Evolutionary conservation across 257 asterid species (phyloP), one percentile per base, ranked within the genome.

Genomic region (Eucommia ulmoides): DNA sequence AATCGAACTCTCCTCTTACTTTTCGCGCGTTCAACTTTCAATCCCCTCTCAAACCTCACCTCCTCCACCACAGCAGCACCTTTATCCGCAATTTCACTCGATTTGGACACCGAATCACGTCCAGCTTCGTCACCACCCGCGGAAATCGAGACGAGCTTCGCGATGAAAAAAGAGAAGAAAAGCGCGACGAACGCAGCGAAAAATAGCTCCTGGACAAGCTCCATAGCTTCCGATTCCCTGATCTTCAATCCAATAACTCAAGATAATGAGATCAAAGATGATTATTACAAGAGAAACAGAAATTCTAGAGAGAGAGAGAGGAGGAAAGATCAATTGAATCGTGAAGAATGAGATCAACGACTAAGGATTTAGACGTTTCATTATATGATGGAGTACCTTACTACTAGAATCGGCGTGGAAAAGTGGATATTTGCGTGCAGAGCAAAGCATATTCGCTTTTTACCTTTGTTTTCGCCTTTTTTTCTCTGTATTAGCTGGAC

Each of bases 1-100:
- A 80, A 75, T 52, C 60, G 63, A 44, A 78, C 89, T 51, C 68
- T 64, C 56, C 67, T 74, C 49, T 17, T 44, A 56, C 69, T 69
- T 62, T 64, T 75, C 7, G 54, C 44, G 20, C 62, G 59, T 61
- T 35, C 55, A 44, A 70, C 75, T 49, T 49, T 58, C 67, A 67
- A 63, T 62, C 50, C 68, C 41, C 55, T 70, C 16, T 56, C 54
- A 68, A 51, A 59, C 38, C 19, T 44, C 54, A 11, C 61, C 16
- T 45, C 75, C 35, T 58, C 63, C 23, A 48, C 60, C 52, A 54
- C 76, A 23, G 41, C 41, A 51, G 2, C 2, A 4, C n/a, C 45
- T 5, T 5, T 15, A 6, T 15, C 4, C 10, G n/a, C 17, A 38
- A 3, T 2, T 12, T 29, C 12, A 12, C 38, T 29, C 12, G 38